Percentiles rank a stretch among this genome's conserved stretches.
Evolutionary conservation across 495 filamentous ascomycete species (phyloP).

Genomic region (Annulohypoxylon nitens): DNA sequence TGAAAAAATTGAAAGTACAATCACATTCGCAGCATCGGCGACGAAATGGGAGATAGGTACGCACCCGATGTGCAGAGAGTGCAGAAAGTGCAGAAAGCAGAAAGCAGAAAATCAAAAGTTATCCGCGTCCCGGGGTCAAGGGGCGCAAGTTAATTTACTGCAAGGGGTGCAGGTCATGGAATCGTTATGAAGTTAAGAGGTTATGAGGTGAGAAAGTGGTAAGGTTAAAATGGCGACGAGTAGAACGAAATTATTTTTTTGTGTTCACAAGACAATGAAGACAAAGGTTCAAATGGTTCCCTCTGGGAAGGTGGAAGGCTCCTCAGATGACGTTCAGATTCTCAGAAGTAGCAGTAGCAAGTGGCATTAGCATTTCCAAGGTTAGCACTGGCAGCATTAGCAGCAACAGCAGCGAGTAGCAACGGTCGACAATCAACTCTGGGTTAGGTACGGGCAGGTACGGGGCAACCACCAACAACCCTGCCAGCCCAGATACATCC

Average conservation of each 20-base stretch:
- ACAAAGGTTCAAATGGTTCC: conserved; percentile 25
- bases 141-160: conserved; percentile 13
- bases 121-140: neutral
- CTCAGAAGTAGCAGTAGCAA: conserved; percentile 4
- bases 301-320: conserved; percentile 23
- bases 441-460: neutral
- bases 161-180: neutral
- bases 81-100: no score
- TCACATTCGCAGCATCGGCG: conserved; percentile 19
- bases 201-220: neutral
- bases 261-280: conserved; percentile 37
- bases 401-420: neutral
- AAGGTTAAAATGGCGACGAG: conserved; percentile 6
- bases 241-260: conserved; percentile 24
- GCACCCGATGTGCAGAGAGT: conserved; percentile 16
- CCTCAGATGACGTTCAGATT: conserved; percentile 48
- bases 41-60: neutral
- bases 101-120: conserved; percentile 5
- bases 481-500: conserved; percentile 14
- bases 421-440: conserved; percentile 19
- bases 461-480: conserved; percentile 22
- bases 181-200: no score
- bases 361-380: neutral
- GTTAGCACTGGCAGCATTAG: neutral
- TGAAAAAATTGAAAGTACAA: conserved; percentile 11